Evolutionary conservation across 1,284 basidiomycete species (phyloP).

Genomic region (Boletus semigastroideus): DNA sequence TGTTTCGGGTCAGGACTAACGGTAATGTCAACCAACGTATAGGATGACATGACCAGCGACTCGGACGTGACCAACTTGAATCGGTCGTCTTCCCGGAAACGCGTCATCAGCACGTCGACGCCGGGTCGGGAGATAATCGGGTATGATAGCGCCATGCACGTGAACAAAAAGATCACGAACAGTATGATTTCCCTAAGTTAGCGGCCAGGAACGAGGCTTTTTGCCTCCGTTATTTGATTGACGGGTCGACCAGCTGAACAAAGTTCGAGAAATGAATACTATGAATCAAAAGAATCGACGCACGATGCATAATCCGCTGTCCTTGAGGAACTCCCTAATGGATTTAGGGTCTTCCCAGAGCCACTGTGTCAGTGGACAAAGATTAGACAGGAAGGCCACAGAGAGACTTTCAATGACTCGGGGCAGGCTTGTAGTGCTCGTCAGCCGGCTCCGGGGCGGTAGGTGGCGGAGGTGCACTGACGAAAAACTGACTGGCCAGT

Average conservation of each 20-base stretch:
- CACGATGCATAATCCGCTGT: constrained; percentile 88
- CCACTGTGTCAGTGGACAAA: too few relatives aligned
- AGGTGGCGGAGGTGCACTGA: too few relatives aligned
- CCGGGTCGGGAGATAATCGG: constrained; percentile 86
- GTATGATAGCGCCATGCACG: not conserved
- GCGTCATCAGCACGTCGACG: constrained; percentile 85
- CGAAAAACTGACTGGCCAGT: too few relatives aligned
- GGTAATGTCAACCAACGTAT: constrained; percentile 30
- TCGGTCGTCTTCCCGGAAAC: constrained; percentile 86
- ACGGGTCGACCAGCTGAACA: constrained; percentile 86
- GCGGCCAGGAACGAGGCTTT: constrained; percentile 87
- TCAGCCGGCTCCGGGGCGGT: too few relatives aligned
- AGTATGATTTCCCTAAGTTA: constrained; percentile 91
- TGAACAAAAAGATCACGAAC: constrained; percentile 37
- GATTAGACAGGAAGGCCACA: too few relatives aligned
- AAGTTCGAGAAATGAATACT: not conserved
- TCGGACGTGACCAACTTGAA: constrained; percentile 91
- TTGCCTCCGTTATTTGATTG: constrained; percentile 85
- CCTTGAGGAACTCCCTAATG: constrained; percentile 87
- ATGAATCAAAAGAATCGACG: constrained; percentile 34
- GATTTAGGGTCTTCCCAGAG: constrained; percentile 87
- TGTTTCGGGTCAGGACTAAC: constrained; percentile 26
- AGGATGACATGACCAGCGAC: constrained; percentile 55
- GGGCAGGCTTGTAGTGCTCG: too few relatives aligned
- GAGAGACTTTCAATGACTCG: too few relatives aligned